Percentiles rank a stretch among this genome's conserved stretches.
phyloP scores from a whole-genome alignment of 352 stramenopile species.

The Globisporangium spiculum region DNA sequence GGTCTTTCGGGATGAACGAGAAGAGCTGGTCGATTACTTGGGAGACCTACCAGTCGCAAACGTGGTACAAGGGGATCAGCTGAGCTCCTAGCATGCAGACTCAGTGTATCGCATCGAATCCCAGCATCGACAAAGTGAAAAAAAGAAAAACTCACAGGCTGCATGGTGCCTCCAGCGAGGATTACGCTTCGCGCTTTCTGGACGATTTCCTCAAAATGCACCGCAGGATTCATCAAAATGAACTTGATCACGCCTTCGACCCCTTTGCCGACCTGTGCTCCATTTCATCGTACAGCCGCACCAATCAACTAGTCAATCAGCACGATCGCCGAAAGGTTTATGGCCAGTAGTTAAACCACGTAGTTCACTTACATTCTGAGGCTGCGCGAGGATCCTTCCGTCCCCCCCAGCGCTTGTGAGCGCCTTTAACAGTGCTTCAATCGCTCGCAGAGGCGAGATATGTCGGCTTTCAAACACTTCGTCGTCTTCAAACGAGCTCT shows the following conservation, averaged over 20 bases:
- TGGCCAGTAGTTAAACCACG: neutral
- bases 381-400: conserved; percentile 68
- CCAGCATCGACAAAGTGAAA: neutral
- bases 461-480: conserved; percentile 68
- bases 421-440: conserved; percentile 73
- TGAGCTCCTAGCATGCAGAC: neutral
- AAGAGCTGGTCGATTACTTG: conserved; percentile 96
- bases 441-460: conserved; percentile 79
- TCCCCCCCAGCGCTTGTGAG: conserved; percentile 69
- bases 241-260: conserved; percentile 87
- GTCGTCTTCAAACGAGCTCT: conserved; percentile 12
- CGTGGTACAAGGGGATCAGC: neutral
- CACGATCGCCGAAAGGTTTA: neutral
- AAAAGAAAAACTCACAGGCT: conserved; percentile 64
- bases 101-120: neutral
- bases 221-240: conserved; percentile 93
- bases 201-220: conserved; percentile 95
- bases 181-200: conserved; percentile 93
- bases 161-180: conserved; percentile 97
- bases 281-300: conserved; percentile 5
- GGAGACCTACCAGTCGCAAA: conserved; percentile 48
- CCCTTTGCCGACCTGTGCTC: conserved; percentile 34
- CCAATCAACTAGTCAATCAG: conserved; percentile 10
- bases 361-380: conserved; percentile 46
- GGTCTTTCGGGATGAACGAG: conserved; percentile 50